phyloP scores from a whole-genome alignment of 495 filamentous ascomycete species.

The Aspergillus funiculosus region DNA sequence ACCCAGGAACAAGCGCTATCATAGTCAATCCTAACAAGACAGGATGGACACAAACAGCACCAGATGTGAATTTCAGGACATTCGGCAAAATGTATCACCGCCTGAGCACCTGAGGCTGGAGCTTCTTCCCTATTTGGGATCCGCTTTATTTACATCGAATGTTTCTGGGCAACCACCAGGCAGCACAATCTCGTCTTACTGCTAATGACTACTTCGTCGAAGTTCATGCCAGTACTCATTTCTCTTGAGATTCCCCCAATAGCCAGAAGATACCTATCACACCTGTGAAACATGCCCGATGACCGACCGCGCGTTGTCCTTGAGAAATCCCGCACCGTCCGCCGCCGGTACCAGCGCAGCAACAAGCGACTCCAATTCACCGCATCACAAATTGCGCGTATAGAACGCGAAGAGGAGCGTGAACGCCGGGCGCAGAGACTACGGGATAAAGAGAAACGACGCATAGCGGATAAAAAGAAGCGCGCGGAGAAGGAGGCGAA shows the following conservation, averaged over 20 bases:
- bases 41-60: too few relatives aligned
- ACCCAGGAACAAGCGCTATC: too few relatives aligned
- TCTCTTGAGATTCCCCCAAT: too few relatives aligned
- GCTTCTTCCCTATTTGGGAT: slow-evolving; percentile 7
- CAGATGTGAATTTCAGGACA: too few relatives aligned
- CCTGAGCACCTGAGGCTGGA: slow-evolving; percentile 7
- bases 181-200: not conserved
- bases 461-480: slow-evolving; percentile 39
- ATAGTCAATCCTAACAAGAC: too few relatives aligned
- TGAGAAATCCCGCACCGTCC: slow-evolving; percentile 42
- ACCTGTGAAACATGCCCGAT: slow-evolving; percentile 38
- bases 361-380: slow-evolving; percentile 40
- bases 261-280: too few relatives aligned
- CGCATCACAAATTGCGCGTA: slow-evolving; percentile 36
- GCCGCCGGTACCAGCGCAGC: slow-evolving; percentile 45
- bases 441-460: slow-evolving; percentile 38
- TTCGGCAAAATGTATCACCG: slow-evolving; percentile 36
- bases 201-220: not conserved
- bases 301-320: slow-evolving; percentile 38
- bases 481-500: slow-evolving; percentile 40
- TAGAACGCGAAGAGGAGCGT: slow-evolving; percentile 43
- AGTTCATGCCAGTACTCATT: too few relatives aligned
- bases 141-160: not conserved
- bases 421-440: slow-evolving; percentile 36
- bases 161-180: slow-evolving; percentile 7